These are phyloP conservation scores for Apocynum venetum DNA, from an alignment of 257 asterid species.

Conservation along the genomic window DNA sequence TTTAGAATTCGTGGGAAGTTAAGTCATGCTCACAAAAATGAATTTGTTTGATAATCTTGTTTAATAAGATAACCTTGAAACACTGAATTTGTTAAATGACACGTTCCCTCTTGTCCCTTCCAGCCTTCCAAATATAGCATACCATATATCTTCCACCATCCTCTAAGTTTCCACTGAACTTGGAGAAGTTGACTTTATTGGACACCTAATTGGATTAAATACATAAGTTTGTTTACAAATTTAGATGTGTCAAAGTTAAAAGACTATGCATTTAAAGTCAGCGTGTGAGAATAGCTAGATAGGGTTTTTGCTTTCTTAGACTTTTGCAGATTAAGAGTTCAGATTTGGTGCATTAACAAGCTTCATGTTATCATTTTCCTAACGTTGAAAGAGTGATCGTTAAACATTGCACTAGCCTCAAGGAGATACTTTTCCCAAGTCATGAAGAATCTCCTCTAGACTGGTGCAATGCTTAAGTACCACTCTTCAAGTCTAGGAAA, in stretches of 20 bases:
- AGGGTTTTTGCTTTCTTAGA: slow-evolving; percentile 38
- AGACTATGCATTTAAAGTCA: slow-evolving; percentile 38
- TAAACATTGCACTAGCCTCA: slow-evolving; percentile 23
- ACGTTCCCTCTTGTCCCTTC: slow-evolving; percentile 21
- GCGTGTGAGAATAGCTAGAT: slow-evolving; percentile 32
- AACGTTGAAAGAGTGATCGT: slow-evolving; percentile 28
- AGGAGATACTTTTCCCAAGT: slow-evolving; percentile 33
- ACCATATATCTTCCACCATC: slow-evolving; percentile 29
- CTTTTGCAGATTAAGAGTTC: slow-evolving; percentile 36
- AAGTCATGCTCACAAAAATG: slow-evolving; percentile 11
- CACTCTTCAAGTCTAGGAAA: slow-evolving; percentile 36
- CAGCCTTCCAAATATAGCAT: slow-evolving; percentile 27
- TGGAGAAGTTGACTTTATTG: slow-evolving; percentile 39
- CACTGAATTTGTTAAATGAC: slow-evolving; percentile 35
- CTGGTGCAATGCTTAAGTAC: slow-evolving; percentile 23
- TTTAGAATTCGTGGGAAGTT: slow-evolving; percentile 36
- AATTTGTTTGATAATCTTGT: slow-evolving; percentile 31
- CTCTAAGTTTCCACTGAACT: slow-evolving; percentile 38
- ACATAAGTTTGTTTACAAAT: slow-evolving; percentile 34
- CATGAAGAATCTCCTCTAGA: slow-evolving; percentile 28
- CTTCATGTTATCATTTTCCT: slow-evolving; percentile 42
- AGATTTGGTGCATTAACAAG: slow-evolving; percentile 36
- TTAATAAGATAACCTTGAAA: slow-evolving; percentile 34
- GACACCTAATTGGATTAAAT: slow-evolving; percentile 35
- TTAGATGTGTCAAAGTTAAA: slow-evolving; percentile 43